Evolutionary conservation across 2,329 filamentous ascomycete genomes (phyloP).

Genomic region (Ceratocystis variospora): DNA sequence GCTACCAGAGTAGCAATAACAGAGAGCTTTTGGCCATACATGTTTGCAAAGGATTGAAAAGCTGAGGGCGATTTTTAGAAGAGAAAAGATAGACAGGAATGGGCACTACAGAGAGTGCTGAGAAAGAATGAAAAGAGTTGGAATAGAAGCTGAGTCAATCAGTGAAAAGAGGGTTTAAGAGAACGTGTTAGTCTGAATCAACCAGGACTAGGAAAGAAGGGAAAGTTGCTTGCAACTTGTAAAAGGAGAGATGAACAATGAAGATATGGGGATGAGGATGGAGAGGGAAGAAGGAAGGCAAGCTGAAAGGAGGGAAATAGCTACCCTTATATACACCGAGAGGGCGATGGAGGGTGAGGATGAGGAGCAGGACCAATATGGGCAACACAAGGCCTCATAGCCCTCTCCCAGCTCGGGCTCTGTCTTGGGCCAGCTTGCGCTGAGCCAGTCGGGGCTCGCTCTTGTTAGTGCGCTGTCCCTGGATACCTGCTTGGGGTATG

Average conservation of each 20-base stretch:
- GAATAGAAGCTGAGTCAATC: conserved; percentile 7
- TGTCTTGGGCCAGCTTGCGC: too few species aligned
- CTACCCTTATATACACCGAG: neutral
- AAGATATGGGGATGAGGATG: neutral
- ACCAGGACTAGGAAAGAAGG: neutral
- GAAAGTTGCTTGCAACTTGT: conserved; percentile 11
- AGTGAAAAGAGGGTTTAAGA: neutral
- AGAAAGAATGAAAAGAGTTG: neutral
- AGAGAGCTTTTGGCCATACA: conserved; percentile 13
- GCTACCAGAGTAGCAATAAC: conserved; percentile 24
- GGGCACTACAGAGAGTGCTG: neutral
- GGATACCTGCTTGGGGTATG: neutral
- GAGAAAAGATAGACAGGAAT: neutral
- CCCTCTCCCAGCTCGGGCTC: neutral
- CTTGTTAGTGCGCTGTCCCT: neutral
- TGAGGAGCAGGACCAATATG: too few species aligned
- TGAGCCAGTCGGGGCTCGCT: too few species aligned
- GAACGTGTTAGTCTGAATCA: neutral
- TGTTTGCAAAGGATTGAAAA: neutral
- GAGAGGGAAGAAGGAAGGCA: neutral
- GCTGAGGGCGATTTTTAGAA: neutral
- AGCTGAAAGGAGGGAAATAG: neutral
- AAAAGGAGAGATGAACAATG: neutral
- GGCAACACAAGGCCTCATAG: neutral
- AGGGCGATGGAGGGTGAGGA: neutral